Percentiles rank a stretch among this genome's conserved stretches.
phyloP scores from a whole-genome alignment of 2,329 filamentous ascomycete species.

The Penicillium sp. region DNA sequence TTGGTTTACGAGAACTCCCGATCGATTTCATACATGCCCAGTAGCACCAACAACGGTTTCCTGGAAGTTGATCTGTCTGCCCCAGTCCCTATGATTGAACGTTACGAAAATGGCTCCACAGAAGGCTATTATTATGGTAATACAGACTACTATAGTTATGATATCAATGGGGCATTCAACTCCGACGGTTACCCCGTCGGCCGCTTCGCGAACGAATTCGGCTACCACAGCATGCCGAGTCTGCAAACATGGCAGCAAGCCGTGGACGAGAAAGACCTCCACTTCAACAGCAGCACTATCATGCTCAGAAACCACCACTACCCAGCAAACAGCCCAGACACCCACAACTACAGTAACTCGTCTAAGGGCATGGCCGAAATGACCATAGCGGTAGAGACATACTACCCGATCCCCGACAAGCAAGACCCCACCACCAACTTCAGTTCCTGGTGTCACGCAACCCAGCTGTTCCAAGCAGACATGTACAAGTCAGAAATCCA shows the following conservation, averaged over 20 bases:
- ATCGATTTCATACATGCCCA: constrained; percentile 62
- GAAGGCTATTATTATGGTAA: constrained; percentile 58
- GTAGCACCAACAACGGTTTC: constrained; percentile 61
- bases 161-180: constrained; percentile 55
- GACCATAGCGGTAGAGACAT: constrained; percentile 56
- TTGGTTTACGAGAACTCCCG: constrained; percentile 59
- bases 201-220: constrained; percentile 64
- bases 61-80: constrained; percentile 54
- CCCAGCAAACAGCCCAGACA: constrained; percentile 51
- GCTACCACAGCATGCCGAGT: constrained; percentile 63
- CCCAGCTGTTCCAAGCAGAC: constrained; percentile 65
- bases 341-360: constrained; percentile 44
- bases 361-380: constrained; percentile 53
- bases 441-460: constrained; percentile 61
- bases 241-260: constrained; percentile 59
- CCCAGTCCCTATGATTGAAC: constrained; percentile 54
- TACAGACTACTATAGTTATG: constrained; percentile 62
- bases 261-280: constrained; percentile 51
- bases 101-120: constrained; percentile 55
- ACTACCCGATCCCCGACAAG: constrained; percentile 59
- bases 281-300: constrained; percentile 59
- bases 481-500: constrained; percentile 61
- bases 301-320: constrained; percentile 62
- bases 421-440: constrained; percentile 58
- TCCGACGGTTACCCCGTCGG: constrained; percentile 57